Base-by-base conservation (phyloP, 441 rosid genomes). In the Adansonia gregorii region DNA sequence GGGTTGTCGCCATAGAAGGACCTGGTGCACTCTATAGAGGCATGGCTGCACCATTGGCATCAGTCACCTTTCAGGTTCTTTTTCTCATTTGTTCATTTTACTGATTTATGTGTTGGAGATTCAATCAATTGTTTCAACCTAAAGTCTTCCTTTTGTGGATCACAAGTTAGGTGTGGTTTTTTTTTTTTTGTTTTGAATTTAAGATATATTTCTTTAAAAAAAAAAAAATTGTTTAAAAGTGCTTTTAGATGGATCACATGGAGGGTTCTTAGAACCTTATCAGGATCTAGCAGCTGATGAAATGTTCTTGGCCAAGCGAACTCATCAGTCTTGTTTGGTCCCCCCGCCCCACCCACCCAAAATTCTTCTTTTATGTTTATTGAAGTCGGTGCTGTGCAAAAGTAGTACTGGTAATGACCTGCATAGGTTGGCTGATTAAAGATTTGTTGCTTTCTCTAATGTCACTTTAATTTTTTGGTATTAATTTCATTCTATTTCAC, bases 21-120 rank as follows among this genome's bases (percentile, higher is more conserved):
- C 91, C 92, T 51, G 63, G 87, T 22, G 93, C 91, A 2, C 94
- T 96, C 72, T 96, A 90, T 76, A 83, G 94, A 80, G 99, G 98
- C 83, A 96, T 96, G 99, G 89, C 81, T 46, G 98, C 97, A 1
- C 99, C 99, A 24, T 86, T 94, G 35, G 98, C 98, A 55, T 88
- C 98, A 6, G 97, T 96, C 84, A 90, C 96, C 76, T 91, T 96
- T 82, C 99, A 96, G 98, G 99, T 92, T 56, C 12, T 17, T 39
- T 63, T 17, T 39, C 75, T 56, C 66, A 39, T 70, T 8, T 35
- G 15, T 35, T 27, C 31, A 9, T 54, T 24, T 67, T 46, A 31
- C 19, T 20, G 17, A 1, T 60, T 27, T 60, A 6, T 22, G 41
- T n/a, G 8, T n/a, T 7, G 24, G 2, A 19, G 7, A 43, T 48